Evolutionary conservation across 495 filamentous ascomycete genomes (phyloP).

Genomic region (Annulohypoxylon stygium): DNA sequence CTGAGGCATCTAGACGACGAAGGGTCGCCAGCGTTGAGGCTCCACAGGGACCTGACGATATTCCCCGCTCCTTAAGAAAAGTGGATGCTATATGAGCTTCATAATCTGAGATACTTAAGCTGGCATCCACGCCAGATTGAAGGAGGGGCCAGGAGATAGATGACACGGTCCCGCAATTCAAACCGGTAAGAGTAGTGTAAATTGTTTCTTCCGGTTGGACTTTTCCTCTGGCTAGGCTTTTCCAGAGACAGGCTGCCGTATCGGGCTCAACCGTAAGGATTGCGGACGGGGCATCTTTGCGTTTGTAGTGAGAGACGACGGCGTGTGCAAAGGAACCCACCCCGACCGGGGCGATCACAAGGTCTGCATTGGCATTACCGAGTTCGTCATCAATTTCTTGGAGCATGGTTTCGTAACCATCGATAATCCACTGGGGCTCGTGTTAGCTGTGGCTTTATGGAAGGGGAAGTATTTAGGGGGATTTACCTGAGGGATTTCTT

Average conservation of each 20-base stretch:
- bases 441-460: background rate
- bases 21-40: constrained; percentile 1
- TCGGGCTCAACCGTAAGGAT: constrained; percentile 8
- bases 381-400: constrained; percentile 6
- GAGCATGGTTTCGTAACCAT: constrained; percentile 9
- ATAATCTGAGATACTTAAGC: constrained; percentile 4
- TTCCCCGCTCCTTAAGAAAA: background rate
- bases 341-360: constrained; percentile 1
- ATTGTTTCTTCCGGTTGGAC: background rate
- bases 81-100: constrained; percentile 1
- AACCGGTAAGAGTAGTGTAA: background rate
- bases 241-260: constrained; percentile 14
- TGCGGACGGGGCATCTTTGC: background rate
- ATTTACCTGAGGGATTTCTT: constrained; percentile 66
- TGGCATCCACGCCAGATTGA: background rate
- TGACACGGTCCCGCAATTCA: constrained; percentile 13
- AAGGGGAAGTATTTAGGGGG: background rate
- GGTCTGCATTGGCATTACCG: background rate
- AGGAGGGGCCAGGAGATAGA: constrained; percentile 14
- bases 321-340: constrained; percentile 12
- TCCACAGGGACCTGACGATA: constrained; percentile 7
- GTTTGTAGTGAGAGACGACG: constrained; percentile 12
- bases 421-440: background rate
- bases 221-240: background rate
- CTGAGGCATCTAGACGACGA: background rate